Conservation (phyloP, 2,329 filamentous ascomycete genomes). For the Aspergillus tamarii region DNA sequence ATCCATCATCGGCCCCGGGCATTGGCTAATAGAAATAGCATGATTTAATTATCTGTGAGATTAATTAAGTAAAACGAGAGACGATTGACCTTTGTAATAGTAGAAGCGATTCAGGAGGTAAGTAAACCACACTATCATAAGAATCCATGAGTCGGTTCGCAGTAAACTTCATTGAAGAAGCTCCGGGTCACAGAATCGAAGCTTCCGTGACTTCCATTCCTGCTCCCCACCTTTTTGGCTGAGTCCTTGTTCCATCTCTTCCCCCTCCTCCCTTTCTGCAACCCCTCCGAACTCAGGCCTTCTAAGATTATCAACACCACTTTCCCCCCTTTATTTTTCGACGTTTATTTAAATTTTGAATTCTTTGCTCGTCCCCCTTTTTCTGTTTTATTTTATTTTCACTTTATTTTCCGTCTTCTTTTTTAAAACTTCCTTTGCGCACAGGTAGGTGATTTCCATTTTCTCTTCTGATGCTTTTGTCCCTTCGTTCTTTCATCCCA, state of each 20-base stretch:
- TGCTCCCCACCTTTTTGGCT: slow-evolving; percentile 11
- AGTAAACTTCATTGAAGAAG: slow-evolving; percentile 9
- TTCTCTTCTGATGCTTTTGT: not conserved
- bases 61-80: not conserved
- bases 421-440: not conserved
- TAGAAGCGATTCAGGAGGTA: not conserved
- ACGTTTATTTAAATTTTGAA: slow-evolving; percentile 4
- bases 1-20: not conserved
- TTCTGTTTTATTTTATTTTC: slow-evolving; percentile 1
- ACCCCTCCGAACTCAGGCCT: slow-evolving; percentile 18
- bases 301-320: slow-evolving; percentile 7
- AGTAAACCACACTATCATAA: not conserved
- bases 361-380: not conserved
- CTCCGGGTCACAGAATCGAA: slow-evolving; percentile 10
- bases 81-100: not conserved
- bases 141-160: not conserved
- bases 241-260: slow-evolving; percentile 1
- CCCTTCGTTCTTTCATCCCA: slow-evolving; percentile 1
- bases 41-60: not conserved
- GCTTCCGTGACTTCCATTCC: slow-evolving; percentile 15
- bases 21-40: slow-evolving; percentile 4
- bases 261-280: slow-evolving; percentile 14
- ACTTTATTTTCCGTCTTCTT: not conserved
- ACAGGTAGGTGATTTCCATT: not conserved
- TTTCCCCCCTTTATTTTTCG: slow-evolving; percentile 12